Evolutionary conservation across 2,329 filamentous ascomycete species (phyloP), one percentile per base, ranked within the genome.

Genomic region (Talaromyces sp.): DNA sequence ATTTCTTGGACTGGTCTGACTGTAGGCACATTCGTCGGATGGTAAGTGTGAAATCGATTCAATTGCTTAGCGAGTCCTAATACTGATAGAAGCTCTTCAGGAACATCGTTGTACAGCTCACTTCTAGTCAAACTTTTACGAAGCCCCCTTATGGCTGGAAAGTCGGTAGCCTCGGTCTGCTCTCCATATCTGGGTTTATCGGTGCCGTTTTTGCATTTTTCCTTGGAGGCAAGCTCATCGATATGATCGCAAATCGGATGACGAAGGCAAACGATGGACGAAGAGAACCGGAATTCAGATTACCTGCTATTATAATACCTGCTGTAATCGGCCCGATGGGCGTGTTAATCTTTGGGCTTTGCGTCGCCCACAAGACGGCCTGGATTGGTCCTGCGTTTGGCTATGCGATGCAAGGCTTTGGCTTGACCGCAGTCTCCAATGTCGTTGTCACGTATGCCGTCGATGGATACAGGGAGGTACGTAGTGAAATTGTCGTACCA

Each of bases 51-150:
- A 7, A n/a, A n/a, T n/a, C n/a, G n/a, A n/a, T n/a, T n/a, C n/a
- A n/a, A n/a, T n/a, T n/a, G n/a, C n/a, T n/a, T n/a, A n/a, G n/a
- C n/a, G n/a, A n/a, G n/a, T n/a, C n/a, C n/a, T n/a, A n/a, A n/a
- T n/a, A n/a, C n/a, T n/a, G n/a, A n/a, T n/a, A n/a, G n/a, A n/a
- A n/a, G n/a, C n/a, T 25, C 31, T 3, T 16, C 31, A 72, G 70
- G 69, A 72, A 71, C 48, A 72, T 71, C 21, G 70, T 70, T n/a
- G 69, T 72, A 14, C 70, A 72, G 56, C 56, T 72, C 4, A 71
- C 68, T 12, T 67, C 69, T 8, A 68, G 69, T 9, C 67, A 66
- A 18, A 71, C 69, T 2, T 72, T 72, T 54, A 69, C 67, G 2
- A 66, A 66, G 21, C 62, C 69, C 1, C 70, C 70, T 9, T 72